Evolutionary conservation across 1,284 basidiomycete species (phyloP).

Genomic region (Tylopilus orsonianus): DNA sequence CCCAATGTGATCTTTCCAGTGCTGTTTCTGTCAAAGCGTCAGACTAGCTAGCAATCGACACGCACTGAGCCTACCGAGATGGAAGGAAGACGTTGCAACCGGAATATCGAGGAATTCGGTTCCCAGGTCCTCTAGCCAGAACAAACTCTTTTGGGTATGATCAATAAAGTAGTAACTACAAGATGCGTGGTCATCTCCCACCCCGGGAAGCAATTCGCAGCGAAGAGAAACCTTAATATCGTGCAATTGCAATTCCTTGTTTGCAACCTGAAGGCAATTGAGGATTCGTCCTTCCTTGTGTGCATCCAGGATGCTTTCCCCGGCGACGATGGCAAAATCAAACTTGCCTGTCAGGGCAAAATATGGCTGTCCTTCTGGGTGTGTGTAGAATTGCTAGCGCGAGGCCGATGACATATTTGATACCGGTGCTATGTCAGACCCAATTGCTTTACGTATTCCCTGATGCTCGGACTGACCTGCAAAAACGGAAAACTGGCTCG

Average conservation of each 20-base stretch:
- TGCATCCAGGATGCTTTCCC: slow-evolving; percentile 42
- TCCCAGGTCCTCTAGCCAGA: slow-evolving; percentile 49
- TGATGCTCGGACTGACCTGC: slow-evolving; percentile 2
- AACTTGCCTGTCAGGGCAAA: slow-evolving; percentile 33
- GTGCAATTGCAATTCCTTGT: slow-evolving; percentile 28
- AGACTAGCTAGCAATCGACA: slow-evolving; percentile 9
- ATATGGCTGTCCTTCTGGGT: slow-evolving; percentile 57
- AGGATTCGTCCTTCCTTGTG: slow-evolving; percentile 35
- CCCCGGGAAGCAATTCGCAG: slow-evolving; percentile 53
- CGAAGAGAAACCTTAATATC: slow-evolving; percentile 33
- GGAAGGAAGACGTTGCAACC: slow-evolving; percentile 42
- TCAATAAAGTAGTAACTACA: slow-evolving; percentile 61
- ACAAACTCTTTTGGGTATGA: slow-evolving; percentile 41
- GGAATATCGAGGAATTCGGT: slow-evolving; percentile 44
- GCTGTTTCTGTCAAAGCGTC: slow-evolving; percentile 37
- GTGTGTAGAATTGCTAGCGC: slow-evolving; percentile 42
- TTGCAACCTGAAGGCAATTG: slow-evolving; percentile 34
- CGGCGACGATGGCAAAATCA: slow-evolving; percentile 44
- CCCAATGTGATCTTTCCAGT: slow-evolving; percentile 54
- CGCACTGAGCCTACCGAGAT: slow-evolving; percentile 44
- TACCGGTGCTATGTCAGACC: neutral
- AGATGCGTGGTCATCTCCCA: slow-evolving; percentile 34
- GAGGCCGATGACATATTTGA: neutral
- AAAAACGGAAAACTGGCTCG: slow-evolving; percentile 12
- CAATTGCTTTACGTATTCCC: neutral